These are phyloP conservation scores for Gigaspora rosea DNA, from an alignment of 192 early-diverging fungal species.

Conservation along the genomic window DNA sequence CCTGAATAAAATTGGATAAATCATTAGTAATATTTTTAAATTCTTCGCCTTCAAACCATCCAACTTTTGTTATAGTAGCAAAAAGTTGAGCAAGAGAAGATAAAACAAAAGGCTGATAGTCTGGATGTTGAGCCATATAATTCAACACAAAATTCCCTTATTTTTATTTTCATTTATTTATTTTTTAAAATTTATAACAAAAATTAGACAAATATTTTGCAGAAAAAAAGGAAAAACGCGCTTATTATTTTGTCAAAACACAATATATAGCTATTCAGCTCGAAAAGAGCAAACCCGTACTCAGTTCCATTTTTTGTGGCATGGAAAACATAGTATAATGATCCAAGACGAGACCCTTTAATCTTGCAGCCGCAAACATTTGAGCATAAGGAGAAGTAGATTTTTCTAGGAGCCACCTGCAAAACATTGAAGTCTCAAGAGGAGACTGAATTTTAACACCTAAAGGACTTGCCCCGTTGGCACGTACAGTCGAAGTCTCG, in stretches of 20 bases:
- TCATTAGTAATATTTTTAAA: slow-evolving; percentile 58
- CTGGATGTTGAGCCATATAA: slow-evolving; percentile 58
- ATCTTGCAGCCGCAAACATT: slow-evolving; percentile 62
- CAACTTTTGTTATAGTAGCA: slow-evolving; percentile 64
- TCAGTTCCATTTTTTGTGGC: slow-evolving; percentile 53
- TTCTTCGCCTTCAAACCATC: slow-evolving; percentile 74
- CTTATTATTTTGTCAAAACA: slow-evolving; percentile 37
- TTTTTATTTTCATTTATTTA: too few species aligned
- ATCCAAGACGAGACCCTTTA: slow-evolving; percentile 59
- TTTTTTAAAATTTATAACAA: background rate
- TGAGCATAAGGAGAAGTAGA: slow-evolving; percentile 69
- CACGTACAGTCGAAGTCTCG: slow-evolving; percentile 47
- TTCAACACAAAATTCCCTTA: slow-evolving; percentile 64
- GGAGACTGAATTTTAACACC: slow-evolving; percentile 26
- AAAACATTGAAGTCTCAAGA: slow-evolving; percentile 56
- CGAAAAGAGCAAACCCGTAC: slow-evolving; percentile 40
- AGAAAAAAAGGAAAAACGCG: slow-evolving; percentile 26
- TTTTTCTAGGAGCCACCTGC: slow-evolving; percentile 58
- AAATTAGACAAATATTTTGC: slow-evolving; percentile 29
- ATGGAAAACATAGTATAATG: slow-evolving; percentile 58
- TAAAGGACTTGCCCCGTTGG: slow-evolving; percentile 39
- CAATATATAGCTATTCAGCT: slow-evolving; percentile 16
- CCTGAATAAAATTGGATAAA: slow-evolving; percentile 61
- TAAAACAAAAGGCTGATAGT: slow-evolving; percentile 59
- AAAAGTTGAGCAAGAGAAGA: slow-evolving; percentile 61